phyloP scores from a whole-genome alignment of 139 green algal species.

The Chlorella sp. region DNA sequence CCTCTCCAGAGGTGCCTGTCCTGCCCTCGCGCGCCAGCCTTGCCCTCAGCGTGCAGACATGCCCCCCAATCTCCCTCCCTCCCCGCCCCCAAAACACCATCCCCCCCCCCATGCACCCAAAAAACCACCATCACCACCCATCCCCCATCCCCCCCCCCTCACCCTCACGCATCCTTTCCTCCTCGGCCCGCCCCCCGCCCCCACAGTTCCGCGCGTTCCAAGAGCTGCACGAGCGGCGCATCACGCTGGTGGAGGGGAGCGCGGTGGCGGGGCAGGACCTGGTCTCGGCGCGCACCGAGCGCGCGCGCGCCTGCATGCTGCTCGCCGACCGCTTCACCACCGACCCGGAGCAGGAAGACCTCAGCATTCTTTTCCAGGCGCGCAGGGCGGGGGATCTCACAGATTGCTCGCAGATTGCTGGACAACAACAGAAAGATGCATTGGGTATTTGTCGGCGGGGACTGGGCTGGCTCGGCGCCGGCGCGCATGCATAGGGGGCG shows the following conservation, averaged over 20 bases:
- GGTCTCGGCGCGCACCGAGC: slow-evolving; percentile 44
- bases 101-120: not conserved
- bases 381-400: no score
- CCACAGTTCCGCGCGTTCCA: slow-evolving; percentile 21
- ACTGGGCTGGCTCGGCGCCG: no score
- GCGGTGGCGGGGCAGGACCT: slow-evolving; percentile 72
- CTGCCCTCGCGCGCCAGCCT: no score
- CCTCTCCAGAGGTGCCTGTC: no score
- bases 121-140: not conserved
- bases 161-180: not conserved
- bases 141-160: not conserved
- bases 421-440: no score
- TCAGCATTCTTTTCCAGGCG: slow-evolving; percentile 75
- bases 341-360: slow-evolving; percentile 70
- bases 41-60: no score
- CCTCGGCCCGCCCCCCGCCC: not conserved
- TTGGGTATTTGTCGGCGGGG: no score
- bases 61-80: no score
- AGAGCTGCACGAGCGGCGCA: slow-evolving; percentile 73
- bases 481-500: no score
- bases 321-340: slow-evolving; percentile 74
- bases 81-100: not conserved
- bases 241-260: slow-evolving; percentile 76
- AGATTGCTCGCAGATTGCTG: no score
- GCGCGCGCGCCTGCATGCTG: slow-evolving; percentile 57